These are phyloP conservation scores for Saccharomyces hybrid DNA, from an alignment of 1,139 yeast species.

Conservation along the genomic window DNA sequence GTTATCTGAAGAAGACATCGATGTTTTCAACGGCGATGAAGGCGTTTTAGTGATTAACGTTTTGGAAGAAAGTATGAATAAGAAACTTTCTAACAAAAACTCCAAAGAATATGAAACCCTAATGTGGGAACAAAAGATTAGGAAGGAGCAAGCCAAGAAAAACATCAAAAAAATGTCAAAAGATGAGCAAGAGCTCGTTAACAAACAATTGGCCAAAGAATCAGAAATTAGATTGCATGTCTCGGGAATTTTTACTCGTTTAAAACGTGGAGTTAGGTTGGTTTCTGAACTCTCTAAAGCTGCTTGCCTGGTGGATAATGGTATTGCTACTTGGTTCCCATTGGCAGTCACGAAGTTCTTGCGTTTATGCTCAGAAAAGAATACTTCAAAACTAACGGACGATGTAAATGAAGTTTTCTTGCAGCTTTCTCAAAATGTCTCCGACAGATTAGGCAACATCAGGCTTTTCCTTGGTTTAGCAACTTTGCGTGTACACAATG, in stretches of 20 bases:
- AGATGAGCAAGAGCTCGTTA: constrained; percentile 62
- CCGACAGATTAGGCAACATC: constrained; percentile 45
- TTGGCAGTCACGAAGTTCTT: constrained; percentile 45
- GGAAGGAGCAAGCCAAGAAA: constrained; percentile 63
- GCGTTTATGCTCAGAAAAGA: constrained; percentile 34
- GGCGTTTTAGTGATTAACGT: constrained; percentile 68
- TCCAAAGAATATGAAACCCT: constrained; percentile 75
- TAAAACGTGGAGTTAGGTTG: constrained; percentile 46
- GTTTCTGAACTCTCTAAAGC: constrained; percentile 46
- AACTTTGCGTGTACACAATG: constrained; percentile 47
- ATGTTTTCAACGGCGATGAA: constrained; percentile 61
- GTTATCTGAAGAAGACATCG: constrained; percentile 40
- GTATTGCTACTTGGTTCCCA: constrained; percentile 67
- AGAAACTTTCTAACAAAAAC: constrained; percentile 46
- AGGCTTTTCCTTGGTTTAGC: constrained; percentile 59
- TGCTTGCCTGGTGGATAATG: constrained; percentile 55
- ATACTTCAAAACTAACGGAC: constrained; percentile 39
- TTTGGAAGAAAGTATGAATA: constrained; percentile 38
- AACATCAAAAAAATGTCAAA: constrained; percentile 52
- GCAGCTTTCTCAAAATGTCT: constrained; percentile 37
- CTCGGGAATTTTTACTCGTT: constrained; percentile 33
- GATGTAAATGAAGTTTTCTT: constrained; percentile 37
- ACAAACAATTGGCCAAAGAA: constrained; percentile 58
- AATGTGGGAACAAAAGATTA: constrained; percentile 83
- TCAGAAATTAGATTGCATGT: constrained; percentile 45